Evolutionary conservation across 306 rosid genomes (phyloP).

Genomic region (Casuarina equisetifolia): DNA sequence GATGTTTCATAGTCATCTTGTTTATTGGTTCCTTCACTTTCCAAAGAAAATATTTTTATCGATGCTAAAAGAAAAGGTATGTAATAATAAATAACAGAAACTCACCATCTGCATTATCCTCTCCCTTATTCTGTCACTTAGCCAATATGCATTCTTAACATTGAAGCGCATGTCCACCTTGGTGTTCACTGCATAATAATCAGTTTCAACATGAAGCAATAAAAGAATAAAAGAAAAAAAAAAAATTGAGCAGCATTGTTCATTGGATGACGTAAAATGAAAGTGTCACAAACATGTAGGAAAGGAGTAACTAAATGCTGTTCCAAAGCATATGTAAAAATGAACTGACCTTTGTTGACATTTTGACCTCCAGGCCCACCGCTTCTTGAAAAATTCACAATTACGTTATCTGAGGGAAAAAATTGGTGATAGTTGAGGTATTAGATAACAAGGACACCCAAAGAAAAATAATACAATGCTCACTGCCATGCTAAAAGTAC

Average conservation of each 20-base stretch:
- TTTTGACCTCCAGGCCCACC: conserved; percentile 99
- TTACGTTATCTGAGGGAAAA: conserved; percentile 62
- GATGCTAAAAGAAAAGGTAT: neutral
- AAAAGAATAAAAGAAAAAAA: neutral
- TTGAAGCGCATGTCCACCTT: conserved; percentile 99
- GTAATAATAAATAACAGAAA: conserved; percentile 7
- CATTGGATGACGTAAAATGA: conserved; percentile 1
- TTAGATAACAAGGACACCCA: neutral
- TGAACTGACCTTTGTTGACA: conserved; percentile 73
- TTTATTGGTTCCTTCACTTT: neutral
- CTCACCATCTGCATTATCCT: conserved; percentile 77
- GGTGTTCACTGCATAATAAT: conserved; percentile 69
- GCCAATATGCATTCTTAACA: conserved; percentile 74
- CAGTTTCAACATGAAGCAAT: neutral
- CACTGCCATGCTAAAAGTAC: neutral
- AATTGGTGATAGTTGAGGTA: neutral
- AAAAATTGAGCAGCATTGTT: conserved; percentile 1
- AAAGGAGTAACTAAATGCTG: neutral
- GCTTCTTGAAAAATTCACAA: conserved; percentile 82
- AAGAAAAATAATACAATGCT: neutral
- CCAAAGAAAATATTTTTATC: neutral
- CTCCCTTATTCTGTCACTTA: conserved; percentile 76
- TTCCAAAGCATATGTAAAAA: neutral
- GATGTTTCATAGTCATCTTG: neutral
- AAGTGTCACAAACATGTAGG: neutral